Percentiles rank a stretch among this genome's conserved stretches.
These are phyloP conservation scores for Priceomyces haplophilus DNA, from an alignment of 805 yeast genomes.

Conservation along the genomic window DNA sequence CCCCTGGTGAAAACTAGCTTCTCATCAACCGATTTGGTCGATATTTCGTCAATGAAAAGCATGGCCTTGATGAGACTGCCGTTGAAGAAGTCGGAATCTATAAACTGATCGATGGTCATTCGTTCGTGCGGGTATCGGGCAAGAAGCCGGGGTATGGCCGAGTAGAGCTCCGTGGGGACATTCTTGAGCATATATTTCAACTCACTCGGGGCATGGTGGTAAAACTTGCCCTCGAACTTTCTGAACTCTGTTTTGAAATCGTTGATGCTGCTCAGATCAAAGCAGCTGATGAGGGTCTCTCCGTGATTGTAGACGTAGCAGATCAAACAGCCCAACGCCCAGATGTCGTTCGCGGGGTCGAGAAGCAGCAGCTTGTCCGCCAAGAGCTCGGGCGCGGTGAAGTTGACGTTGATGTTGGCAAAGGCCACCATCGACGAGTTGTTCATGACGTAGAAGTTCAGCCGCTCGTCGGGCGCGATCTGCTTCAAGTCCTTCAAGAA, in stretches of 20 bases:
- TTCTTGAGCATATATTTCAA: constrained; percentile 47
- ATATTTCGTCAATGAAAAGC: constrained; percentile 77
- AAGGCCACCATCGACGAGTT: constrained; percentile 79
- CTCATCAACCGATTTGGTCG: constrained; percentile 68
- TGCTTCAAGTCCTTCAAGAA: constrained; percentile 50
- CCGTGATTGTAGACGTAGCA: constrained; percentile 63
- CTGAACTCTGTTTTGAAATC: constrained; percentile 58
- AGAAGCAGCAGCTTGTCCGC: constrained; percentile 53
- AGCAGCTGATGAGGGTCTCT: constrained; percentile 40
- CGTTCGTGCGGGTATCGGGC: constrained; percentile 57
- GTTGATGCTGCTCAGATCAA: constrained; percentile 48
- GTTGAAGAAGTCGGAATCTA: constrained; percentile 73
- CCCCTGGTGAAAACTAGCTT: constrained; percentile 67
- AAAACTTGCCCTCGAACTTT: constrained; percentile 46
- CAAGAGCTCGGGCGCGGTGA: constrained; percentile 80
- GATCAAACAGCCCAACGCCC: constrained; percentile 77
- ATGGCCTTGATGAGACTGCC: constrained; percentile 79
- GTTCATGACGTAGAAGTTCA: constrained; percentile 65
- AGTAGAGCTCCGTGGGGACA: constrained; percentile 56
- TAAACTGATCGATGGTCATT: constrained; percentile 59
- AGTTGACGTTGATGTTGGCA: constrained; percentile 68
- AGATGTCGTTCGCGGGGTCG: constrained; percentile 71
- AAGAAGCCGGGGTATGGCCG: constrained; percentile 52
- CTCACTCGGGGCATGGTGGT: constrained; percentile 32
- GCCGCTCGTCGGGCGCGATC: constrained; percentile 42